These are phyloP conservation scores for Pugionium dolabratum DNA, from an alignment of 345 rosid genomes.

Conservation along the genomic window DNA sequence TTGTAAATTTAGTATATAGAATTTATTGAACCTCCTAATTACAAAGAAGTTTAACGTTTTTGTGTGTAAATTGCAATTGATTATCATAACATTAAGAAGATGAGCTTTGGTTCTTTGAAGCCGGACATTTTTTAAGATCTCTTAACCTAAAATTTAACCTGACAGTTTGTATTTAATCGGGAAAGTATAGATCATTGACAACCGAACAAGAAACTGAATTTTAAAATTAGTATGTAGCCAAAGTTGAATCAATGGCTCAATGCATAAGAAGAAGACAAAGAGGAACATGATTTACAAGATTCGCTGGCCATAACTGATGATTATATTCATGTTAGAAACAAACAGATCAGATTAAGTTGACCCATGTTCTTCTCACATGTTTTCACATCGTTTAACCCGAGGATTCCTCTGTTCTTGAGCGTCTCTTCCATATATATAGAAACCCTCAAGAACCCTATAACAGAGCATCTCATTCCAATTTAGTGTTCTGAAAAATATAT, in stretches of 20 bases:
- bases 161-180: not conserved
- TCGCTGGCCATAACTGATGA: constrained; percentile 31
- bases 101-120: constrained; percentile 34
- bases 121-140: constrained; percentile 19
- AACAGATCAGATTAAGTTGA: constrained; percentile 27
- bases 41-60: too few relatives aligned
- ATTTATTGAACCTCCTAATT: too few relatives aligned
- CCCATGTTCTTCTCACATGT: constrained; percentile 38
- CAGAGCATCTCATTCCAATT: constrained; percentile 12
- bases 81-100: not conserved
- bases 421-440: constrained; percentile 21
- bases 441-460: constrained; percentile 21
- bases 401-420: constrained; percentile 3
- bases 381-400: constrained; percentile 9
- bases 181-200: constrained; percentile 7
- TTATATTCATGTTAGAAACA: constrained; percentile 27
- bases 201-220: constrained; percentile 21
- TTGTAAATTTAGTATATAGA: too few relatives aligned
- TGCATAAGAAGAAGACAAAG: constrained; percentile 33
- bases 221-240: constrained; percentile 1
- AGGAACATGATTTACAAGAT: constrained; percentile 29
- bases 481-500: not conserved
- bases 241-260: not conserved
- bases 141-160: not conserved
- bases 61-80: too few relatives aligned